Conservation (phyloP, 768 basidiomycete species). For the Kwoniella bestiolae region DNA sequence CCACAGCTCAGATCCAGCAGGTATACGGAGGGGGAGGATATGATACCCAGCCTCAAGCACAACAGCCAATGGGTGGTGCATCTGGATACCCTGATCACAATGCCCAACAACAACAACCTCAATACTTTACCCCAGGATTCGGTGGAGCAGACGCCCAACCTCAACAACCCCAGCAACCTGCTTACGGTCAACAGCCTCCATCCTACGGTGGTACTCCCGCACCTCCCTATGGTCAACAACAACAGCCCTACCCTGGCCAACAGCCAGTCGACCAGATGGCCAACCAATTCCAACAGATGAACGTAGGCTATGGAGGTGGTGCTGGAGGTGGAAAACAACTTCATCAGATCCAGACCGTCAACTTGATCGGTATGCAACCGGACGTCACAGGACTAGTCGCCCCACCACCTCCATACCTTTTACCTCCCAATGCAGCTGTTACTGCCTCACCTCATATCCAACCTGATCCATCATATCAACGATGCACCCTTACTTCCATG, state of each 20-base stretch:
- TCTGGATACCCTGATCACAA: conserved; percentile 32
- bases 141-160: conserved; percentile 17
- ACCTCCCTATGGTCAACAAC: conserved; percentile 59
- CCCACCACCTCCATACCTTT: conserved; percentile 84
- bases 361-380: conserved; percentile 88
- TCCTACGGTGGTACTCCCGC: too few relatives aligned
- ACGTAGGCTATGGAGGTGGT: conserved; percentile 62
- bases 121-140: conserved; percentile 53
- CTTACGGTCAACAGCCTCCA: conserved; percentile 45
- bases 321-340: conserved; percentile 40
- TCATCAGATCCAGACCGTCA: conserved; percentile 80
- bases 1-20: conserved; percentile 79
- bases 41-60: conserved; percentile 62
- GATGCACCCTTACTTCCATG: conserved; percentile 87
- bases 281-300: conserved; percentile 89
- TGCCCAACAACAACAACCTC: conserved; percentile 23
- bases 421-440: conserved; percentile 71
- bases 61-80: conserved; percentile 47
- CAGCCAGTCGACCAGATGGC: conserved; percentile 62
- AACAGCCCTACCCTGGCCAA: background rate
- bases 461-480: conserved; percentile 87
- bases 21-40: conserved; percentile 61
- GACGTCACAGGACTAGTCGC: conserved; percentile 81
- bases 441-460: conserved; percentile 67
- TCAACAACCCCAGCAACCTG: conserved; percentile 34